These are phyloP conservation scores for Trypethelium eluteriae DNA, from an alignment of 495 filamentous ascomycete genomes.

Conservation along the genomic window DNA sequence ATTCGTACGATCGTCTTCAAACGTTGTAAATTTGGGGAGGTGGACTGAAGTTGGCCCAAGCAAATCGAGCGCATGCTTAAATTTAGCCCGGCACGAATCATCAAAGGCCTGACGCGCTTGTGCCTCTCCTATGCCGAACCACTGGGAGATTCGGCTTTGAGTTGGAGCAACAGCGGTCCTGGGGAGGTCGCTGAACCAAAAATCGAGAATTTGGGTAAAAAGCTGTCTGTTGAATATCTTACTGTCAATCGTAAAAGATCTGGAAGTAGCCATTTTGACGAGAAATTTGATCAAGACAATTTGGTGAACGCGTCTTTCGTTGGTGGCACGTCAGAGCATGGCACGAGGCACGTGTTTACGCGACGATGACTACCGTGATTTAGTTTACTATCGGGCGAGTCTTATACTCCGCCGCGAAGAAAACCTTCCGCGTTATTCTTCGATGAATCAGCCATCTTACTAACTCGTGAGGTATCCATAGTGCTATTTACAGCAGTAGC, in stretches of 20 bases:
- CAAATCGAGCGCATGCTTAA: conserved; percentile 30
- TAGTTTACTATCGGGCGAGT: too few relatives aligned
- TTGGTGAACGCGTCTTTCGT: too few relatives aligned
- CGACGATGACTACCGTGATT: too few relatives aligned
- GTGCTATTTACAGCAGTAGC: too few relatives aligned
- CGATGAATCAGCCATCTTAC: too few relatives aligned
- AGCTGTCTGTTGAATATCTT: conserved; percentile 31
- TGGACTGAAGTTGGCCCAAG: conserved; percentile 31
- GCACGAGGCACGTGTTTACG: too few relatives aligned
- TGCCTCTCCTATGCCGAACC: conserved; percentile 30
- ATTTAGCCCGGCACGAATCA: conserved; percentile 23
- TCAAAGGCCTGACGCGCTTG: conserved; percentile 33
- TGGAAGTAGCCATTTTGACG: conserved; percentile 4
- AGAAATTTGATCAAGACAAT: not conserved
- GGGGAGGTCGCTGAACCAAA: conserved; percentile 28
- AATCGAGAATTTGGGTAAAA: conserved; percentile 24
- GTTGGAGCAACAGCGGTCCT: conserved; percentile 15
- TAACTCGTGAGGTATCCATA: too few relatives aligned
- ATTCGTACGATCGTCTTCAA: conserved; percentile 21
- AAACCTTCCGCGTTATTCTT: too few relatives aligned
- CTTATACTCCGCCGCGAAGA: too few relatives aligned
- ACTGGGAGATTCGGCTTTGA: conserved; percentile 14
- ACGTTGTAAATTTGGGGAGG: conserved; percentile 24
- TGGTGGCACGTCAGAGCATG: not conserved
- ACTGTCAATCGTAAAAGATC: conserved; percentile 30